Percentiles rank a stretch among this genome's conserved stretches.
Evolutionary conservation across 345 rosid species (phyloP).

Genomic region (Raphanus raphanistrum): DNA sequence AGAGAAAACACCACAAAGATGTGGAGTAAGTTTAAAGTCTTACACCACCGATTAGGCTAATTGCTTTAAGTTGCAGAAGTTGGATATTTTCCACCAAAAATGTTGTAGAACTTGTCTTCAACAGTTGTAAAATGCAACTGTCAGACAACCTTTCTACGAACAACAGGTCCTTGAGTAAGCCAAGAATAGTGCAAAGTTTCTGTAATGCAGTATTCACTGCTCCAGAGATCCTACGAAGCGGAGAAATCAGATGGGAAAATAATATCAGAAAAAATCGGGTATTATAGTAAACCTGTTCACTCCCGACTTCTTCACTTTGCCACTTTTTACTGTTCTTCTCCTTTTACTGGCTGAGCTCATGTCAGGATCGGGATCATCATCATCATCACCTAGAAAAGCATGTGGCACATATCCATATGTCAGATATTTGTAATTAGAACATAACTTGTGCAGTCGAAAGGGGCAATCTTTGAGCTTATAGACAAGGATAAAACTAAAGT

Average conservation of each 20-base stretch:
- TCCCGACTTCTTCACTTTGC: conserved; percentile 73
- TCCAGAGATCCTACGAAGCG: conserved; percentile 75
- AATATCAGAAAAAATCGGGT: conserved; percentile 17
- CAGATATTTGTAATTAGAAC: conserved; percentile 12
- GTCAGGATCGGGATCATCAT: conserved; percentile 76
- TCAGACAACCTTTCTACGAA: conserved; percentile 89
- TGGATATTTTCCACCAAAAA: conserved; percentile 95
- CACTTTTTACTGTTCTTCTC: conserved; percentile 61
- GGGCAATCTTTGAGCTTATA: conserved; percentile 15
- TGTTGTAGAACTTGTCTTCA: conserved; percentile 82
- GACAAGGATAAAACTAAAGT: conserved; percentile 3
- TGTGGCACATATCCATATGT: conserved; percentile 25
- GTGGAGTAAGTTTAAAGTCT: conserved; percentile 24
- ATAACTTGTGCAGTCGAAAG: conserved; percentile 9
- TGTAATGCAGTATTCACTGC: conserved; percentile 75
- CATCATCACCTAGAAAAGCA: conserved; percentile 68
- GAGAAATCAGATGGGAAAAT: conserved; percentile 20
- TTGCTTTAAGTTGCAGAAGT: conserved; percentile 93
- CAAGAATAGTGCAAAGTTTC: conserved; percentile 92
- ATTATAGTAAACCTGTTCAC: conserved; percentile 63
- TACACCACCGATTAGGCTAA: conserved; percentile 87
- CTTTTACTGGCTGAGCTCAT: conserved; percentile 81
- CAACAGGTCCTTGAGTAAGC: conserved; percentile 85
- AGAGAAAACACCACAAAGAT: background rate
- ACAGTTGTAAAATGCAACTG: conserved; percentile 91